Evolutionary conservation across 176 grass and related monocot genomes (phyloP).

Genomic region (Saccharum spontaneum): DNA sequence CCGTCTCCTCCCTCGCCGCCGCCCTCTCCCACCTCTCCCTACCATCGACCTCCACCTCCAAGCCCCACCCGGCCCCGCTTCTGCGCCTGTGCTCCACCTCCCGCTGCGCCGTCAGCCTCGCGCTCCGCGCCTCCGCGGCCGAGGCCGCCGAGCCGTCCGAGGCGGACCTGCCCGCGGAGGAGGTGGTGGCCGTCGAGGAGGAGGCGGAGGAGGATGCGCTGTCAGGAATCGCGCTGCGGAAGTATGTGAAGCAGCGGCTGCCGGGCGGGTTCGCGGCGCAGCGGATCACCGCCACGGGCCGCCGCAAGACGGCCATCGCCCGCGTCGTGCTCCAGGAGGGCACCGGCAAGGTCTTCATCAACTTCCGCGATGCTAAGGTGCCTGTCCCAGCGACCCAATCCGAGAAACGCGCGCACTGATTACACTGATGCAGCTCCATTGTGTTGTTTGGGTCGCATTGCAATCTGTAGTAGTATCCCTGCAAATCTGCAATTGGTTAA

Average conservation of each 20-base stretch:
- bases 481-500: not conserved
- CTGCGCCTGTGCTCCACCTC: conserved; percentile 7
- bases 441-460: not conserved
- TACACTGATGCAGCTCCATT: not conserved
- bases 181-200: conserved; percentile 36
- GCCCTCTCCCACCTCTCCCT: conserved; percentile 70
- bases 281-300: conserved; percentile 85
- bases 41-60: conserved; percentile 46
- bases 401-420: not conserved
- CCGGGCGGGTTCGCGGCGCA: conserved; percentile 88
- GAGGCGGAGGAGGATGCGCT: conserved; percentile 46
- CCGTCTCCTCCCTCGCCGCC: conserved; percentile 66
- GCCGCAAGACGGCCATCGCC: conserved; percentile 79
- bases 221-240: conserved; percentile 39
- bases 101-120: conserved; percentile 10
- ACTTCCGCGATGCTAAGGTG: conserved; percentile 90
- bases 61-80: not conserved
- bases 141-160: conserved; percentile 30
- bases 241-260: conserved; percentile 84
- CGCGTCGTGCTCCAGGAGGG: conserved; percentile 95
- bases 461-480: not conserved
- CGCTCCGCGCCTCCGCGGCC: conserved; percentile 36
- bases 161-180: conserved; percentile 13
- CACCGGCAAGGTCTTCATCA: conserved; percentile 86
- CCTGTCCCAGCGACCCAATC: not conserved